Base-by-base conservation (phyloP, 1,284 basidiomycete species). In the Malassezia vespertilionis region DNA sequence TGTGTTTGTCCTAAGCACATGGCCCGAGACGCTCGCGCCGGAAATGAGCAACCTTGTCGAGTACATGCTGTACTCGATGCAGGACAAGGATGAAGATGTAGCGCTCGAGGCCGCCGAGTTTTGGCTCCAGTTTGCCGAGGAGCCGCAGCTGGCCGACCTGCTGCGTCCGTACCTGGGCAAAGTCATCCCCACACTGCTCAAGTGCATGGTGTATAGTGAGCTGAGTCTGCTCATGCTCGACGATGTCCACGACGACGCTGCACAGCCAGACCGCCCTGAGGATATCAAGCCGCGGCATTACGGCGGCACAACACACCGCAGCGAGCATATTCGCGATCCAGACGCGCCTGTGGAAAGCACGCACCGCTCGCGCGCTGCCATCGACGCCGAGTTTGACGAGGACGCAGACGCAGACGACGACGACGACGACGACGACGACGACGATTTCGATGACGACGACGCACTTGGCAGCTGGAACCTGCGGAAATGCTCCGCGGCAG, bases 401-500 rank as follows among this genome's bases (percentile, higher is more conserved):
- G 48, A 75, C 76, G 63, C 82, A 27, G 85, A 61, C 20, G 63
- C 63, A 22, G 62, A 87, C 36, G 82, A 82, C 44, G 84, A 87
- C 10, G 86, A 91, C 2, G 84, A 89, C 8, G 83, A 88, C 51
- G 80, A 87, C 58, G 78, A 84, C 40, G 84, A 91, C 53, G 84
- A 86, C 46, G 85, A 89, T 31, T 86, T 90, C 53, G 88, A 90
- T 59, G 88, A 89, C 8, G 91, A 97, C 56, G 91, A 96, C 65
- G 85, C 86, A 75, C 82, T 85, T n/a, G 90, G 88, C 8, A 89
- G 96, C 71, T 99, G 93, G 93, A 97, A 97, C 73, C 75, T 97
- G 55, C 79, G 93, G 57, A 99, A 99, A 74, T 99, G 93, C 71
- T 88, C 88, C 2, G 93, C 93, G 0, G 93, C 93, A 0, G 93